phyloP scores from a whole-genome alignment of 768 basidiomycete genomes.

The Polyporus arcularius region DNA sequence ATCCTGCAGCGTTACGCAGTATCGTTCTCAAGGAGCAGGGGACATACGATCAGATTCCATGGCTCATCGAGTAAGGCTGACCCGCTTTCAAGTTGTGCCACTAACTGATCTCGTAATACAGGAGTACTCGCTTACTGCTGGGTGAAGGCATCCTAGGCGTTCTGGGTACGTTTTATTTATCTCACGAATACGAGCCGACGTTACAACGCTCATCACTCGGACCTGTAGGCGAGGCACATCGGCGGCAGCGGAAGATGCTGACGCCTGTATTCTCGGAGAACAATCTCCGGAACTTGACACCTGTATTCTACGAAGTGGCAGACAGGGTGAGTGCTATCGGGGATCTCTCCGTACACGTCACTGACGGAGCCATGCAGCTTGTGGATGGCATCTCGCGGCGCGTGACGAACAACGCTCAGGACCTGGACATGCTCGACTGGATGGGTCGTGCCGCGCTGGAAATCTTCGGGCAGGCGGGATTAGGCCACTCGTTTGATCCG shows the following conservation, averaged over 20 bases:
- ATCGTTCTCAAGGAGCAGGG: constrained; percentile 29
- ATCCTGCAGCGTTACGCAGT: constrained; percentile 24
- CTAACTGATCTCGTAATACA: not conserved
- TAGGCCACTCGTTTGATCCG: constrained; percentile 41
- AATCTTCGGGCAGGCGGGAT: constrained; percentile 49
- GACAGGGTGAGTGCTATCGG: constrained; percentile 9
- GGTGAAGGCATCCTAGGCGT: constrained; percentile 13
- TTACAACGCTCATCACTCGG: not conserved
- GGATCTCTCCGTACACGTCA: too few relatives aligned
- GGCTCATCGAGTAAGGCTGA: constrained; percentile 13
- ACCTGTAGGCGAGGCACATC: constrained; percentile 21
- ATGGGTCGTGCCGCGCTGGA: constrained; percentile 31
- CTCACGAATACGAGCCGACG: not conserved
- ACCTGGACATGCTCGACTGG: constrained; percentile 31
- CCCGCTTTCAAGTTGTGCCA: not conserved
- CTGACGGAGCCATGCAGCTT: constrained; percentile 7
- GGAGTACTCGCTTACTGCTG: constrained; percentile 16
- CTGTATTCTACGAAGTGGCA: constrained; percentile 25
- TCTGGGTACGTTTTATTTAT: not conserved
- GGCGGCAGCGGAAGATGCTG: constrained; percentile 26
- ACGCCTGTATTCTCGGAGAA: constrained; percentile 26
- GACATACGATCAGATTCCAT: constrained; percentile 25
- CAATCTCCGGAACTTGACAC: constrained; percentile 25
- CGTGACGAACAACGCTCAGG: constrained; percentile 1
- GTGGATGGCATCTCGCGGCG: constrained; percentile 12